Evolutionary conservation across 345 rosid species (phyloP).

Genomic region (Salix udensis): DNA sequence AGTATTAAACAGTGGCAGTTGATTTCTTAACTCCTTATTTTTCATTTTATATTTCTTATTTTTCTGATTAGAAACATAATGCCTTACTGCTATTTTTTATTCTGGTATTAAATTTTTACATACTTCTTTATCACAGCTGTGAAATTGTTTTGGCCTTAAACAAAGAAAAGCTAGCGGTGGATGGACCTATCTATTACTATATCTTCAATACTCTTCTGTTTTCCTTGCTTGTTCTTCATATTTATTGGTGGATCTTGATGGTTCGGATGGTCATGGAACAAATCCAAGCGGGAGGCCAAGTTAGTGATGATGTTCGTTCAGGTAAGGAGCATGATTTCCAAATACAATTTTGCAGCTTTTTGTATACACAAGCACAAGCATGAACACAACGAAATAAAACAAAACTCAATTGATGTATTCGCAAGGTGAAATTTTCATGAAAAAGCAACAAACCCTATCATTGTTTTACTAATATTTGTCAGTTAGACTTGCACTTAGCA

Average conservation of each 20-base stretch:
- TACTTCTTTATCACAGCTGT: constrained; percentile 40
- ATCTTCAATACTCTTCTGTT: constrained; percentile 72
- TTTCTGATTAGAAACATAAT: background rate
- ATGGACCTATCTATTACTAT: constrained; percentile 59
- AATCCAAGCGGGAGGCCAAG: constrained; percentile 54
- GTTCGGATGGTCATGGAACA: constrained; percentile 53
- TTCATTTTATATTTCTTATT: background rate
- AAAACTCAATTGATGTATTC: background rate
- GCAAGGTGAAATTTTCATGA: background rate
- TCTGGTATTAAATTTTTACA: no score
- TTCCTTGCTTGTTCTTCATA: constrained; percentile 57
- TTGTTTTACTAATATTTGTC: no score
- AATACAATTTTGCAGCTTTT: background rate
- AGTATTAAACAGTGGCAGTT: no score
- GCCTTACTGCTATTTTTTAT: background rate
- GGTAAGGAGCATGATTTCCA: constrained; percentile 36
- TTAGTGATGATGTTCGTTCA: constrained; percentile 77
- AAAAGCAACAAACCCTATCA: background rate
- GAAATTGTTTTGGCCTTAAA: constrained; percentile 55
- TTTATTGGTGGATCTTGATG: constrained; percentile 79
- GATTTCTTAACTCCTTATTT: background rate
- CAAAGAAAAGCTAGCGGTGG: constrained; percentile 39
- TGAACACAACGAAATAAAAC: background rate
- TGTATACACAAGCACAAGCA: background rate
- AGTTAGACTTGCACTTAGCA: no score